Base-by-base conservation (phyloP, 2,329 filamentous ascomycete species). In the Cercospora sp. region DNA sequence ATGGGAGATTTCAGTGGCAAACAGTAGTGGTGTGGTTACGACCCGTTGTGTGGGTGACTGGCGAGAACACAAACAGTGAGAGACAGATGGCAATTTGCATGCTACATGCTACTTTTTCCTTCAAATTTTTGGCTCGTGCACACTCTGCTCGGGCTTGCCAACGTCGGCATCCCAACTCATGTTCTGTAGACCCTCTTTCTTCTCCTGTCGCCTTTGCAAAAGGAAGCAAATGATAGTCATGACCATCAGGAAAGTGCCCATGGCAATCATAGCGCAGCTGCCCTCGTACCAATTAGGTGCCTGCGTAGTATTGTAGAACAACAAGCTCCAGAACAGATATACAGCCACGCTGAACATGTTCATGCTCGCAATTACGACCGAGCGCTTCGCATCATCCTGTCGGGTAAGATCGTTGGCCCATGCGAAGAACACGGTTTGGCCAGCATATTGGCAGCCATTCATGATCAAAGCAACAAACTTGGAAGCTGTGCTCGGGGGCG, bases 281-380 rank as follows among this genome's bases (percentile, higher is more conserved):
- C 73, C 73, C 16, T 72, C 69, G 30, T 67, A 72, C 73, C 73
- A 75, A 28, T 74, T 67, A 5, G 73, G 73, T 10, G 69, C 73
- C 58, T 75, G 73, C 5, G 72, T 70, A 8, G 73, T 66, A 26
- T 75, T 75, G 69, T 75, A 75, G 63, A 75, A 75, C 23, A 75
- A 28, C 45, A 75, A 63, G 60, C 72, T 74, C 73, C 73, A 75
- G 65, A 72, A 75, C 33, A 75, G 58, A 18, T 74, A 75, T 8
- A 75, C 71, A 2, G 72, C 73, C 6, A 73, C 69, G 51, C 66
- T 69, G 45, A 75, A 74, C 73, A 75, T 73, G 60, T 75, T 75
- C 69, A 75, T 75, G 30, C 68, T 69, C 2, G 72, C 72, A 30
- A 75, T 69, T 2, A 74, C 72, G 2, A 75, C 60, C 1, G 72